Evolutionary conservation across 441 rosid genomes (phyloP).

Genomic region (Isatis lusitanica): DNA sequence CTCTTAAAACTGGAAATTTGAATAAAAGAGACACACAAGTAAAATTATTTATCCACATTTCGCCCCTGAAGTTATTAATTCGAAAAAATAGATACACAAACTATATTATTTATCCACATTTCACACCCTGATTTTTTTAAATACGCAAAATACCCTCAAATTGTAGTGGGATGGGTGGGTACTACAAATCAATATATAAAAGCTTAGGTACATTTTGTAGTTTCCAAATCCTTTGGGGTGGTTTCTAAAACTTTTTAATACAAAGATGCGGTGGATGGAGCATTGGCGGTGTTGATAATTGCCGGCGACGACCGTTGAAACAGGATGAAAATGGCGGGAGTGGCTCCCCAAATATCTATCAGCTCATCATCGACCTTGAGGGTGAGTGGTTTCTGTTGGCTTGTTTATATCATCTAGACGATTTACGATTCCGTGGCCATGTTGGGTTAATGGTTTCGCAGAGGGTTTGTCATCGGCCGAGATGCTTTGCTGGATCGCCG

Average conservation of each 20-base stretch:
- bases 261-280: slow-evolving; percentile 20
- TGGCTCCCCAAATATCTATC: slow-evolving; percentile 8
- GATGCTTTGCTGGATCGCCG: slow-evolving; percentile 49
- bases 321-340: slow-evolving; percentile 37
- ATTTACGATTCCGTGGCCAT: background rate
- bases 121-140: background rate
- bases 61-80: background rate
- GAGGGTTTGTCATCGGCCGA: slow-evolving; percentile 35
- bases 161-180: background rate
- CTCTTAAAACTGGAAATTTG: background rate
- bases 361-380: background rate
- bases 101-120: background rate
- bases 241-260: background rate
- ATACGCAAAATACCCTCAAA: background rate
- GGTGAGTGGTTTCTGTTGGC: slow-evolving; percentile 12
- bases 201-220: background rate
- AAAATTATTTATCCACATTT: background rate
- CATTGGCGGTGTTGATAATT: background rate
- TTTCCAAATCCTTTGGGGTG: background rate
- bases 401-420: background rate
- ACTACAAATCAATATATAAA: background rate
- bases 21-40: background rate
- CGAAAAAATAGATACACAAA: background rate
- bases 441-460: slow-evolving; percentile 6
- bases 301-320: slow-evolving; percentile 1